Percentiles rank a stretch among this genome's conserved stretches.
These are phyloP conservation scores for Erodium chrysanthum DNA, from an alignment of 441 rosid genomes.

Conservation along the genomic window DNA sequence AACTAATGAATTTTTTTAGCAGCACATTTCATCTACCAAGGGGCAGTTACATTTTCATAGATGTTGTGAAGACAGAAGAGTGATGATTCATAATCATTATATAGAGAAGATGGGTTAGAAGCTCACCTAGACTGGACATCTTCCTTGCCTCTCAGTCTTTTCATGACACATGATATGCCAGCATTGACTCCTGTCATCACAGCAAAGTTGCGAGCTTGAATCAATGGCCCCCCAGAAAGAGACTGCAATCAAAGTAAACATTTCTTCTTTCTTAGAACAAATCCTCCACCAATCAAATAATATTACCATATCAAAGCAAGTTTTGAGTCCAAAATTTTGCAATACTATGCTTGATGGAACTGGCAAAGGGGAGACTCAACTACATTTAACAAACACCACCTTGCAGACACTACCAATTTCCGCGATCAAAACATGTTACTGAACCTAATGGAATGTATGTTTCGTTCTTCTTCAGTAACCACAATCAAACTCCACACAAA, in stretches of 20 bases:
- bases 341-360: too few species aligned
- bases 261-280: neutral
- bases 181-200: conserved; percentile 75
- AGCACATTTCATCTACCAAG: neutral
- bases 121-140: conserved; percentile 78
- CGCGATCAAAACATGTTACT: too few species aligned
- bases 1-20: neutral
- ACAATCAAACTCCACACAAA: too few species aligned
- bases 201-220: too few species aligned
- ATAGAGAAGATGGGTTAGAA: neutral
- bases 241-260: conserved; percentile 37
- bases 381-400: too few species aligned
- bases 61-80: neutral
- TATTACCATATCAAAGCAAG: neutral
- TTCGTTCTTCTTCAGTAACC: too few species aligned
- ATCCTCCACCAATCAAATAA: neutral
- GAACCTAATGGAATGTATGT: too few species aligned
- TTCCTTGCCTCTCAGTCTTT: conserved; percentile 82
- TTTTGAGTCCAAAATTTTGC: too few species aligned
- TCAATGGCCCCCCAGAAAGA: too few species aligned
- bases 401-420: too few species aligned
- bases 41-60: too few species aligned
- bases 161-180: conserved; percentile 73
- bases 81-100: neutral
- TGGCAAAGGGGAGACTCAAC: too few species aligned